These are phyloP conservation scores for Candida golubevii DNA, from an alignment of 805 yeast genomes.

Conservation along the genomic window DNA sequence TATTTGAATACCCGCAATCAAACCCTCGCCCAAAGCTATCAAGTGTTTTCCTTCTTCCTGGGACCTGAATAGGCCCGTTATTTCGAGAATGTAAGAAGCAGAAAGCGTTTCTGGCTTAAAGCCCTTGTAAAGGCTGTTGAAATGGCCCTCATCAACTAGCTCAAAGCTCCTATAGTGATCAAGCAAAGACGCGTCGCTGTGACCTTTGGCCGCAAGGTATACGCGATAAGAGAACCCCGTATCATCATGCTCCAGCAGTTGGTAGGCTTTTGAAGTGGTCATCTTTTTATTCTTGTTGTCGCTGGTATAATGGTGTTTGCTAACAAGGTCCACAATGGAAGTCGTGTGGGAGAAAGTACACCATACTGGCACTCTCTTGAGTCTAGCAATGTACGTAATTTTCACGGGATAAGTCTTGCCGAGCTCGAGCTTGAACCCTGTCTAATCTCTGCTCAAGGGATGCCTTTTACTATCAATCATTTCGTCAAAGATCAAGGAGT, in stretches of 20 bases:
- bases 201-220: no score
- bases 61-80: background rate
- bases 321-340: background rate
- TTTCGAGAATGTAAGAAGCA: background rate
- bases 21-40: background rate
- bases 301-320: background rate
- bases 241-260: background rate
- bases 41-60: background rate
- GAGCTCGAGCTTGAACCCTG: background rate
- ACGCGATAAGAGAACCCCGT: background rate
- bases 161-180: no score
- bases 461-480: background rate
- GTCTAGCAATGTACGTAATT: background rate
- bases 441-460: background rate
- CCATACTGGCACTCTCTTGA: background rate
- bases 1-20: background rate
- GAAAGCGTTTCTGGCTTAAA: background rate
- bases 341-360: no score
- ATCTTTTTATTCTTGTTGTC: background rate
- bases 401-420: background rate
- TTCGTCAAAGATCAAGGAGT: background rate
- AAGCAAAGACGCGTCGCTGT: no score
- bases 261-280: background rate
- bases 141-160: background rate
- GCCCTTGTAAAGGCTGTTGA: background rate